phyloP scores from a whole-genome alignment of 106 monocot species.

The Apostasia shenzhenica region DNA sequence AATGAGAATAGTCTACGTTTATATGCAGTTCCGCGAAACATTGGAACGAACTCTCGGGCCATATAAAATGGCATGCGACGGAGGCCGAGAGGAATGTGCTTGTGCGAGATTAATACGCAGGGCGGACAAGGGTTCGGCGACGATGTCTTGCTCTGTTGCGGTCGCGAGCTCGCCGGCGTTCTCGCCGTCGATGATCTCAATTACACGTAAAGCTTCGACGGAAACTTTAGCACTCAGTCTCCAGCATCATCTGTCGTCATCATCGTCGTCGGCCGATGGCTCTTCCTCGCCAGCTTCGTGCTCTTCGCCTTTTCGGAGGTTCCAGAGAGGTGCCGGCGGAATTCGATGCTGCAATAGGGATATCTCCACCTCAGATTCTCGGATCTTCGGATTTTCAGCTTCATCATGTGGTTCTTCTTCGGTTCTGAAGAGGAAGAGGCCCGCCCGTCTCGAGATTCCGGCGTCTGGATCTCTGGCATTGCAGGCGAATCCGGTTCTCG shows the following conservation, averaged over 20 bases:
- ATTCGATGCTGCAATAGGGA: too few species aligned
- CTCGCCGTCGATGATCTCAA: neutral
- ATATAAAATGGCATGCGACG: too few species aligned
- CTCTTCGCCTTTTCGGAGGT: constrained; percentile 6
- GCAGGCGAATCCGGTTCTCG: constrained; percentile 12
- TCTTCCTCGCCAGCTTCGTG: constrained; percentile 2
- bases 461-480: constrained; percentile 8
- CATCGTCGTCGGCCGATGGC: constrained; percentile 5
- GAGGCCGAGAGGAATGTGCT: too few species aligned
- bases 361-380: constrained; percentile 9
- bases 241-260: neutral
- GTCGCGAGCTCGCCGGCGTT: constrained; percentile 54
- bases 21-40: too few species aligned
- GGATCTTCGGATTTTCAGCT: constrained; percentile 8
- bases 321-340: too few species aligned
- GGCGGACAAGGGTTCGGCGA: neutral
- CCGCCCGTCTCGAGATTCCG: constrained; percentile 63
- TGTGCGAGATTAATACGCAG: too few species aligned
- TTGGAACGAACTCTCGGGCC: too few species aligned
- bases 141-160: constrained; percentile 64
- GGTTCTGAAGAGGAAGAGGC: constrained; percentile 78
- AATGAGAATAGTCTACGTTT: too few species aligned
- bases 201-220: constrained; percentile 1
- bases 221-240: constrained; percentile 5
- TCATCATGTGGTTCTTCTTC: neutral